Evolutionary conservation across 306 rosid genomes (phyloP).

Genomic region (Rosa multiflora): DNA sequence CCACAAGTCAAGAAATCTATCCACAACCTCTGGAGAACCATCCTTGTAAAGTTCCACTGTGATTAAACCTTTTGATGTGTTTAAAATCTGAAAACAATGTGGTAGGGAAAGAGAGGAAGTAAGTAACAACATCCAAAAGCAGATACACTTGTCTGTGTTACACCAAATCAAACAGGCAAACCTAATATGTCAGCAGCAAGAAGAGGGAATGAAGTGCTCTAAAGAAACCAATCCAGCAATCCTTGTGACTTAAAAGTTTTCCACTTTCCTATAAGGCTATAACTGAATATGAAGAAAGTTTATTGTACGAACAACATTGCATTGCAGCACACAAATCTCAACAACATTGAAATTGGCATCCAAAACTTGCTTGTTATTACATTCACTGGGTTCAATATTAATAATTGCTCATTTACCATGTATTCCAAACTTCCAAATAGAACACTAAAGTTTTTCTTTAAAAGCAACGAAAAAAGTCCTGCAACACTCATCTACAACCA

Average conservation of each 20-base stretch:
- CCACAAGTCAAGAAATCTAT: conserved; percentile 95
- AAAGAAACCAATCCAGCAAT: background rate
- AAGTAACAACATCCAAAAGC: background rate
- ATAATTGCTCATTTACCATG: background rate
- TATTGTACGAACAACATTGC: background rate
- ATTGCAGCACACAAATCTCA: background rate
- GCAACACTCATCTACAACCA: background rate
- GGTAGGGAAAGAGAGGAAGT: background rate
- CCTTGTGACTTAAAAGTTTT: background rate
- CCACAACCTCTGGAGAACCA: conserved; percentile 92
- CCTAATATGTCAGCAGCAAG: background rate
- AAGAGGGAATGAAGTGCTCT: background rate
- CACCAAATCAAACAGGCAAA: conserved; percentile 4
- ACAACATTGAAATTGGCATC: background rate
- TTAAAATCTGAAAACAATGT: conserved; percentile 49
- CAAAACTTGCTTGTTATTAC: background rate
- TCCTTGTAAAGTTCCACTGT: conserved; percentile 75
- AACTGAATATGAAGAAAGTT: background rate
- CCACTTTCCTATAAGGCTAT: background rate
- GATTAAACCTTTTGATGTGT: conserved; percentile 83
- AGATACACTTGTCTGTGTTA: background rate
- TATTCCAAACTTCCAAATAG: background rate
- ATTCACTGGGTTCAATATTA: background rate
- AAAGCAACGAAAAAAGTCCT: background rate
- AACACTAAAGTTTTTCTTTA: background rate